Conservation (phyloP, 192 early-diverging fungal genomes). For the Pecoramyces ruminantium region DNA sequence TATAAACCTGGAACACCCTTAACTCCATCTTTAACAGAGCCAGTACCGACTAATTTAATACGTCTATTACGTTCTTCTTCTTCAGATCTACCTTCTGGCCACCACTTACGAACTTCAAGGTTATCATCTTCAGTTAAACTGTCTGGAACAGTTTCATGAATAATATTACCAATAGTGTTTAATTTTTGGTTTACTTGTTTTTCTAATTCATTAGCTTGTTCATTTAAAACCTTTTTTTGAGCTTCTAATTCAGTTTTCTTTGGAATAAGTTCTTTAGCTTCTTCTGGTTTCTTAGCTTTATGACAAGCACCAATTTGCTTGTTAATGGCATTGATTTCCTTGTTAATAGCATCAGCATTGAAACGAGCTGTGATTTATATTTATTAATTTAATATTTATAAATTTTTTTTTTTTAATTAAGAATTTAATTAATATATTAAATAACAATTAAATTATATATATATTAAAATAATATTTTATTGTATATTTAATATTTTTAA, state of each 20-base stretch:
- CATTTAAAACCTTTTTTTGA: slow-evolving; percentile 40
- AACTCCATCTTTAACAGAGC: slow-evolving; percentile 10
- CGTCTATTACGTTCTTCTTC: slow-evolving; percentile 12
- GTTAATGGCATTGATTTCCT: slow-evolving; percentile 77
- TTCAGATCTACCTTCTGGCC: slow-evolving; percentile 27
- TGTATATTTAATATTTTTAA: too few relatives aligned
- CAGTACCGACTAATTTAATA: slow-evolving; percentile 12
- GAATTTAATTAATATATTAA: too few relatives aligned
- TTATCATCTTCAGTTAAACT: slow-evolving; percentile 66
- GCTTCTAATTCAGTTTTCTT: slow-evolving; percentile 57
- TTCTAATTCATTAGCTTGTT: slow-evolving; percentile 49
- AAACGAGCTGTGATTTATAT: slow-evolving; percentile 45
- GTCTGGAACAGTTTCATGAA: slow-evolving; percentile 76
- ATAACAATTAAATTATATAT: too few relatives aligned
- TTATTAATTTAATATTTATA: too few relatives aligned
- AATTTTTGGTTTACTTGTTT: slow-evolving; percentile 42
- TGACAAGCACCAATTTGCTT: slow-evolving; percentile 76
- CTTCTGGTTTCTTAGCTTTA: slow-evolving; percentile 53
- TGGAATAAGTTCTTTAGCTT: slow-evolving; percentile 51
- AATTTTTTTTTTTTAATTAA: too few relatives aligned
- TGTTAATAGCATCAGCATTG: slow-evolving; percentile 74
- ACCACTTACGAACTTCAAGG: slow-evolving; percentile 21
- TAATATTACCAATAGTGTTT: slow-evolving; percentile 72
- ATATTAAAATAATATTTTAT: too few relatives aligned
- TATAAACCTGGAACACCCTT: slow-evolving; percentile 33